phyloP scores from a whole-genome alignment of 2,329 filamentous ascomycete species.

The Fusarium tjaetaba region DNA sequence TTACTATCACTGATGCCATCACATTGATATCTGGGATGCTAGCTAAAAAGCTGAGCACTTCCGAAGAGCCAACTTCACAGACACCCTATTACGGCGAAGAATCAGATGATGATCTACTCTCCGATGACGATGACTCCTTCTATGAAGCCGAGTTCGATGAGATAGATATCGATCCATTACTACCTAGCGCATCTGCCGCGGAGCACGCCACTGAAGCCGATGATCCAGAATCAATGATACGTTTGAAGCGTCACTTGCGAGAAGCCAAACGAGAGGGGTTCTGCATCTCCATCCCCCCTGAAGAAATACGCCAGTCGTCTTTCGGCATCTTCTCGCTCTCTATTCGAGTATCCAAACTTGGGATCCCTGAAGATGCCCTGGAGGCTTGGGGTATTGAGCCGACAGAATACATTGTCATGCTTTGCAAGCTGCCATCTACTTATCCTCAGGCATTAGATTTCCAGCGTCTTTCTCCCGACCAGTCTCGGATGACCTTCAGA shows the following conservation, averaged over 20 bases:
- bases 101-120: constrained; percentile 10
- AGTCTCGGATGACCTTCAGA: constrained; percentile 62
- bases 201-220: background rate
- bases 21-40: constrained; percentile 26
- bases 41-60: constrained; percentile 11
- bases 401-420: constrained; percentile 76
- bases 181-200: background rate
- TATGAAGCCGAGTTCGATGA: constrained; percentile 31
- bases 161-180: constrained; percentile 29
- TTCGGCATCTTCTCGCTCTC: constrained; percentile 69
- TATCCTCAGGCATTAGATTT: constrained; percentile 71
- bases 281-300: constrained; percentile 70
- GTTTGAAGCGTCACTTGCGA: constrained; percentile 54
- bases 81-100: background rate
- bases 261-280: constrained; percentile 73
- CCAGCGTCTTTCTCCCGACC: constrained; percentile 51
- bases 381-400: constrained; percentile 78
- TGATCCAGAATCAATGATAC: background rate
- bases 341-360: constrained; percentile 74
- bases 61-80: background rate
- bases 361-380: constrained; percentile 77
- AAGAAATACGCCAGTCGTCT: constrained; percentile 55
- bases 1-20: constrained; percentile 38
- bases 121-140: constrained; percentile 12
- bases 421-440: constrained; percentile 70